These are phyloP conservation scores for Rubroboletus pulcherrimus DNA, from an alignment of 768 basidiomycete genomes.

Conservation along the genomic window DNA sequence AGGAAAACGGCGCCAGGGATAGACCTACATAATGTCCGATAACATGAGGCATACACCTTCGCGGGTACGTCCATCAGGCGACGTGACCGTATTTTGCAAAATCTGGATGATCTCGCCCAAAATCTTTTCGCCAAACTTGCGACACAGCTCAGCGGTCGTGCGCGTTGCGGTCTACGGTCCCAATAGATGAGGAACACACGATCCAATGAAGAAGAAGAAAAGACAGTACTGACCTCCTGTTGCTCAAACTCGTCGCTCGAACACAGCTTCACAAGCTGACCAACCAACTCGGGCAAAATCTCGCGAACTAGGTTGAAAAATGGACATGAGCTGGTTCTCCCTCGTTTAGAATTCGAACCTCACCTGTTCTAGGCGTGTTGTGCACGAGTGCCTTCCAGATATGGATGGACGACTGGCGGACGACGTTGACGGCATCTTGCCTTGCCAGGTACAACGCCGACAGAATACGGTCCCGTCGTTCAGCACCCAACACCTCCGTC, in stretches of 20 bases:
- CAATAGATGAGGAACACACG: background rate
- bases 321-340: background rate
- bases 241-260: slow-evolving; percentile 81
- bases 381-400: slow-evolving; percentile 98
- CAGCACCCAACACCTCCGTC: slow-evolving; percentile 80
- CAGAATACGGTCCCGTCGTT: slow-evolving; percentile 87
- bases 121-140: slow-evolving; percentile 93
- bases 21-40: slow-evolving; percentile 78
- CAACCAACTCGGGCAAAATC: slow-evolving; percentile 80
- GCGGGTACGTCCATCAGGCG: slow-evolving; percentile 58
- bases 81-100: slow-evolving; percentile 61
- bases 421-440: slow-evolving; percentile 86
- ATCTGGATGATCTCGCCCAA: slow-evolving; percentile 80
- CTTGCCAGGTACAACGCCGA: slow-evolving; percentile 89
- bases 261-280: slow-evolving; percentile 72
- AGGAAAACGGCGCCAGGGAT: background rate
- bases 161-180: slow-evolving; percentile 66
- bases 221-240: slow-evolving; percentile 61
- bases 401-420: slow-evolving; percentile 87
- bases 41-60: slow-evolving; percentile 88
- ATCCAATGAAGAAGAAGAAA: background rate
- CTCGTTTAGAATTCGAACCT: background rate
- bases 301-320: slow-evolving; percentile 61
- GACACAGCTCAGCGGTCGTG: slow-evolving; percentile 84
- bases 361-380: slow-evolving; percentile 89